Base-by-base conservation (phyloP, 345 rosid genomes). In the Erucastrum elatum region DNA sequence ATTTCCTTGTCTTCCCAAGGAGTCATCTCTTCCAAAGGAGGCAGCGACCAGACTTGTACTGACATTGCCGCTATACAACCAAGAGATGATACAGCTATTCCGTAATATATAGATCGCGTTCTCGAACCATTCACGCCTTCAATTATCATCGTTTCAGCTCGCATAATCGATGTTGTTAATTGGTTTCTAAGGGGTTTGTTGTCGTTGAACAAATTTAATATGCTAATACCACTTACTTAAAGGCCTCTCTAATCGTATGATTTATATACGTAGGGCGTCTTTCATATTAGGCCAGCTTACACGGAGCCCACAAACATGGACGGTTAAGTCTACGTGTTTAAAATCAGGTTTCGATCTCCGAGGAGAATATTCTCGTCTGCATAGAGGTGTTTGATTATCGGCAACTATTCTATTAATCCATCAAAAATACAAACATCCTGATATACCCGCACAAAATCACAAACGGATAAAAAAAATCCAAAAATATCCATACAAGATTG, bases 361-460 rank as follows among this genome's bases (percentile, higher is more conserved):
- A n/a, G n/a, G 37, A 33, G 8, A 33, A 33, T 33, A 33, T 33
- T 33, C 37, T 33, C 5, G 37, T 33, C 37, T 33, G 37, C 37
- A 5, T 33, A 33, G 33, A 33, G 35, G 35, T 33, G 4, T 33
- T 33, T 33, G 35, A 4, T 33, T 33, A 37, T 37, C 44, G 12
- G 44, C 44, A 37, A 37, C 44, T 37, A 37, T 37, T 37, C 44
- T 37, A 37, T 37, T 37, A 9, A 41, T 41, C 13, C 49, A 41
- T 10, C 49, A 41, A 41, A 41, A 41, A 11, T 41, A 41, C 49
- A 41, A 41, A 2, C 11, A 41, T 41, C n/a, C 49, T 41, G 11
- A 41, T 8, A 90, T 84, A 85, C 83, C 30, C 90, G 46, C 94
- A 92, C 11, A 41, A 9, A 41, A 41, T 9, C 49, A 41, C 49